phyloP scores from a whole-genome alignment of 257 asterid genomes.

The Solanum microdontum region DNA sequence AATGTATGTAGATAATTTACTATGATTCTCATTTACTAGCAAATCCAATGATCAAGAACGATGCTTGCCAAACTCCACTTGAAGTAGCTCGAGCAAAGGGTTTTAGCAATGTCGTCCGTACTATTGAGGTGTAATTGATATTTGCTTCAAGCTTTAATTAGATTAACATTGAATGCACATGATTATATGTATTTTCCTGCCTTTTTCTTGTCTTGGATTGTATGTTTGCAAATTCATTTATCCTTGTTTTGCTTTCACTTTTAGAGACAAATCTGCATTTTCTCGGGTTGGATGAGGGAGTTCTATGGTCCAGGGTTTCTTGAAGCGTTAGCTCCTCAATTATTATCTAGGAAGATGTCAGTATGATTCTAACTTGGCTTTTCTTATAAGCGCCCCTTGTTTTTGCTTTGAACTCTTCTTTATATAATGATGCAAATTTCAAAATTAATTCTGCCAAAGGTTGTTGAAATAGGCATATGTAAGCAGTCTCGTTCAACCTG shows the following conservation, averaged over 20 bases:
- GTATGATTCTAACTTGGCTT: constrained; percentile 14
- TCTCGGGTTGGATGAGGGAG: constrained; percentile 82
- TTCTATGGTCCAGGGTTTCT: constrained; percentile 75
- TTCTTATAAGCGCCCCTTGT: background rate
- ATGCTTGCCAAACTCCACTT: constrained; percentile 76
- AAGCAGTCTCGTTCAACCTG: background rate
- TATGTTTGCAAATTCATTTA: background rate
- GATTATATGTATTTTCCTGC: background rate
- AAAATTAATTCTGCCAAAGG: background rate
- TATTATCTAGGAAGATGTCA: constrained; percentile 79
- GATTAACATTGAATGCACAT: background rate
- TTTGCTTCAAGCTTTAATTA: background rate
- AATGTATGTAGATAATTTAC: background rate
- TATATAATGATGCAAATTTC: background rate
- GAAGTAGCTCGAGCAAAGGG: constrained; percentile 84
- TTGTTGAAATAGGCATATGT: background rate
- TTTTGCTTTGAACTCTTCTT: background rate
- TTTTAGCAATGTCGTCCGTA: constrained; percentile 58
- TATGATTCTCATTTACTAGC: constrained; percentile 33
- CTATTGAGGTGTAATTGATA: constrained; percentile 55
- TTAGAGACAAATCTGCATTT: constrained; percentile 63
- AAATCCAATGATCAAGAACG: constrained; percentile 71
- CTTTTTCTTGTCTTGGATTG: background rate
- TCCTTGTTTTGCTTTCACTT: background rate
- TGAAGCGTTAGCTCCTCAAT: constrained; percentile 65